Conservation (phyloP, 73 alveolate species). For the Paramecium sexaurelia region DNA sequence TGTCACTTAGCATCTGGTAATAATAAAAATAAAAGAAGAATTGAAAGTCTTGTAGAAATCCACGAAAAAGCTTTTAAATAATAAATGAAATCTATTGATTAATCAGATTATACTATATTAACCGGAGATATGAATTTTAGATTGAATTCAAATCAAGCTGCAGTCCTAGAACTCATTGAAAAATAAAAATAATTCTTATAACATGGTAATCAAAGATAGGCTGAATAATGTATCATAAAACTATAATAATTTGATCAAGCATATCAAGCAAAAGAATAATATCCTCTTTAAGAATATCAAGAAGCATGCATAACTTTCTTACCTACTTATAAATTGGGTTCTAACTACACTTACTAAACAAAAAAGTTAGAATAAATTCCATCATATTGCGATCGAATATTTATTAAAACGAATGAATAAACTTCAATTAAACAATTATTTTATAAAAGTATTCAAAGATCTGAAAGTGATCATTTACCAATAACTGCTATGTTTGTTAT, state of each 20-base stretch:
- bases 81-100: slow-evolving; percentile 66
- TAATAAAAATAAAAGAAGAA: slow-evolving; percentile 73
- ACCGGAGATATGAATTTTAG: slow-evolving; percentile 91
- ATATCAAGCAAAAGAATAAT: slow-evolving; percentile 79
- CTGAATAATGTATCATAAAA: slow-evolving; percentile 66
- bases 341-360: slow-evolving; percentile 83
- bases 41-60: slow-evolving; percentile 64
- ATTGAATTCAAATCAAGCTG: background rate
- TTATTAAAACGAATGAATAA: slow-evolving; percentile 16
- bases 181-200: background rate
- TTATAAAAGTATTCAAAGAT: background rate
- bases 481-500: background rate
- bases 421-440: background rate
- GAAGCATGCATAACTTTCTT: slow-evolving; percentile 89
- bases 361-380: slow-evolving; percentile 91
- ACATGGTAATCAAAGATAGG: background rate
- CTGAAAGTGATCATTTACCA: slow-evolving; percentile 54
- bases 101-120: slow-evolving; percentile 78
- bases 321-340: slow-evolving; percentile 95
- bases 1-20: slow-evolving; percentile 89
- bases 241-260: slow-evolving; percentile 74
- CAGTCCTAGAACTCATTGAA: background rate
- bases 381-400: slow-evolving; percentile 95
- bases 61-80: slow-evolving; percentile 73
- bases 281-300: slow-evolving; percentile 74